Evolutionary conservation across 1,139 yeast species (phyloP).

Genomic region (Ogataea hybrid): DNA sequence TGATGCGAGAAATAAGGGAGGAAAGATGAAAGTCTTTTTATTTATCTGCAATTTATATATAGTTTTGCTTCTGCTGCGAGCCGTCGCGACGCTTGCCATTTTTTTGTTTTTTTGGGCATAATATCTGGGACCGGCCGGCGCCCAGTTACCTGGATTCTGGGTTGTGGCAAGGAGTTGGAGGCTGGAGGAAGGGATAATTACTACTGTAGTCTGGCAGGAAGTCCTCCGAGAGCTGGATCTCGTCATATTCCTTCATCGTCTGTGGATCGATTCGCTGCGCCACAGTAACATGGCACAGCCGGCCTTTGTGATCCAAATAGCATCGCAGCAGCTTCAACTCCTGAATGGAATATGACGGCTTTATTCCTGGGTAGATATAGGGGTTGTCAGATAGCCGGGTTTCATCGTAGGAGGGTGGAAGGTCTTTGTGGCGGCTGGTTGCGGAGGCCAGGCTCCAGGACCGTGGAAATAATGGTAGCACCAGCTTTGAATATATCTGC

Average conservation of each 20-base stretch:
- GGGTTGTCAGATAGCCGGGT: conserved; percentile 11
- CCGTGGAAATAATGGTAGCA: conserved; percentile 4
- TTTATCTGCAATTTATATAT: conserved; percentile 1
- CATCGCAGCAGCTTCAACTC: conserved; percentile 11
- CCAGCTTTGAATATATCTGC: conserved; percentile 8
- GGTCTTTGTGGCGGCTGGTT: neutral
- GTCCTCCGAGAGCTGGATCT: conserved; percentile 9
- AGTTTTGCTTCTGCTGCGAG: neutral
- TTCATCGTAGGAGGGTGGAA: conserved; percentile 13
- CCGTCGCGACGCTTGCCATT: conserved; percentile 1
- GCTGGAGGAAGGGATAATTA: neutral
- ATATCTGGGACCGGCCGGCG: neutral
- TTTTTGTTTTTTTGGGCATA: neutral
- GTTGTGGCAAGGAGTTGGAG: neutral
- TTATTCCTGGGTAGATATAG: conserved; percentile 6
- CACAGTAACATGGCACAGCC: conserved; percentile 11
- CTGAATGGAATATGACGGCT: conserved; percentile 15
- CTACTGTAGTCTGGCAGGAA: neutral
- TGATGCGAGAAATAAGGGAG: neutral
- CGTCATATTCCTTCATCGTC: conserved; percentile 12
- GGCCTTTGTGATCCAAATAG: conserved; percentile 14
- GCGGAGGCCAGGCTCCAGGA: neutral
- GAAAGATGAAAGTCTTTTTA: conserved; percentile 1
- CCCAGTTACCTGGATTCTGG: neutral
- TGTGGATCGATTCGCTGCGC: conserved; percentile 14